phyloP scores from a whole-genome alignment of 2,329 filamentous ascomycete genomes.

The Aschersonia sp. region DNA sequence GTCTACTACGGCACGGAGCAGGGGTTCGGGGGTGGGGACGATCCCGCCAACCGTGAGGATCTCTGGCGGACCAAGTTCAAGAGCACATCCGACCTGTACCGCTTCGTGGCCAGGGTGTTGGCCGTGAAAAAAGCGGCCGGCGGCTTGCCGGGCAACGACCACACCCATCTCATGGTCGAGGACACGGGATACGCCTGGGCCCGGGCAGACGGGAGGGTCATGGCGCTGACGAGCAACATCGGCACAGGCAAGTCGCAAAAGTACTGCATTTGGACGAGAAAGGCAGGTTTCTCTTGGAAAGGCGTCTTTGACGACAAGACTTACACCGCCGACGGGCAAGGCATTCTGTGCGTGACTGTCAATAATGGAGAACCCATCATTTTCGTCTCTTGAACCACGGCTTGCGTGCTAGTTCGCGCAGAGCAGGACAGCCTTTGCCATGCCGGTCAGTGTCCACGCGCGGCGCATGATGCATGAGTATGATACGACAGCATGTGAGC shows the following conservation, averaged over 20 bases:
- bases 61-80: constrained; percentile 39
- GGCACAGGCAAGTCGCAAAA: constrained; percentile 21
- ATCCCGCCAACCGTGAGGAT: constrained; percentile 39
- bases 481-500: no score
- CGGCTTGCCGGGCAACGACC: constrained; percentile 27
- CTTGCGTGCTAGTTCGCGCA: no score
- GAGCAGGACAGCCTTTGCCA: no score
- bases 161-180: constrained; percentile 25
- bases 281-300: constrained; percentile 22
- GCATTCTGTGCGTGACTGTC: constrained; percentile 24
- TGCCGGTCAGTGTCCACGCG: no score
- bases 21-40: constrained; percentile 32
- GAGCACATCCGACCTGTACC: constrained; percentile 29
- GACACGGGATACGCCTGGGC: constrained; percentile 29
- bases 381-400: not conserved
- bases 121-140: constrained; percentile 28
- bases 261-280: constrained; percentile 26
- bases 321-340: constrained; percentile 22
- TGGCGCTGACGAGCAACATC: constrained; percentile 29
- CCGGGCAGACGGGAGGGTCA: constrained; percentile 25
- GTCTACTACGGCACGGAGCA: constrained; percentile 55
- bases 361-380: constrained; percentile 28
- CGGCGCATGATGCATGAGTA: no score
- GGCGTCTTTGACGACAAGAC: constrained; percentile 20
- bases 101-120: constrained; percentile 24